These are phyloP conservation scores for Avicennia marina DNA, from an alignment of 257 asterid genomes.

Conservation along the genomic window DNA sequence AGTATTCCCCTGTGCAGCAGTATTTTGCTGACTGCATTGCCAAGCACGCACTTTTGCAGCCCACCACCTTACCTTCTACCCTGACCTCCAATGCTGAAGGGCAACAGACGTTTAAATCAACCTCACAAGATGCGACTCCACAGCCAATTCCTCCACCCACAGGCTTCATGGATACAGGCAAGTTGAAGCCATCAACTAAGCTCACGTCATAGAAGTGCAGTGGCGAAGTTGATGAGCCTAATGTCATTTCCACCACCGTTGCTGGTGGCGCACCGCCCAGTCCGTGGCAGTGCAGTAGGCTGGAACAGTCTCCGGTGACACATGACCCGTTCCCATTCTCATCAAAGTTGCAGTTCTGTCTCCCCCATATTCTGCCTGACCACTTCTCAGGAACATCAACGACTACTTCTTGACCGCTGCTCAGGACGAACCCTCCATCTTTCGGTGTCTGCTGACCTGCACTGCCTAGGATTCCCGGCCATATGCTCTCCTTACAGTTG, in stretches of 20 bases:
- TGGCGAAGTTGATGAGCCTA: slow-evolving; percentile 64
- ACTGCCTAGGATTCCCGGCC: slow-evolving; percentile 83
- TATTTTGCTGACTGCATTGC: slow-evolving; percentile 83
- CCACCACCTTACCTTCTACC: slow-evolving; percentile 60
- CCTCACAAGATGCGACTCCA: slow-evolving; percentile 77
- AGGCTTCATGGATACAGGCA: slow-evolving; percentile 87
- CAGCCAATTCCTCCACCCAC: slow-evolving; percentile 90
- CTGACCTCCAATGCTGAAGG: slow-evolving; percentile 86
- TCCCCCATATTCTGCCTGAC: slow-evolving; percentile 92
- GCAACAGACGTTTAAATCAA: slow-evolving; percentile 70
- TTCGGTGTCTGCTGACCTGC: slow-evolving; percentile 59
- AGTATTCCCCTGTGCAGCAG: slow-evolving; percentile 81
- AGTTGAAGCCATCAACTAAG: slow-evolving; percentile 84
- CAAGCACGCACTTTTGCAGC: slow-evolving; percentile 91
- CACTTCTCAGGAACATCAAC: slow-evolving; percentile 69
- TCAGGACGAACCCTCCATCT: slow-evolving; percentile 72
- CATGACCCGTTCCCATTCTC: slow-evolving; percentile 56
- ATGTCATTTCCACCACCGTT: slow-evolving; percentile 95
- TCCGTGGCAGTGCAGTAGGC: slow-evolving; percentile 65
- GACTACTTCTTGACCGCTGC: slow-evolving; percentile 53
- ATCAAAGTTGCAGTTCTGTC: slow-evolving; percentile 62
- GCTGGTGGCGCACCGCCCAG: slow-evolving; percentile 80
- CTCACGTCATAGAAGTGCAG: slow-evolving; percentile 87
- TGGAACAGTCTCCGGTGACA: slow-evolving; percentile 74
- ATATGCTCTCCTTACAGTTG: slow-evolving; percentile 80